Base-by-base conservation (phyloP, 2,329 filamentous ascomycete species). In the Aureobasidium lini region DNA sequence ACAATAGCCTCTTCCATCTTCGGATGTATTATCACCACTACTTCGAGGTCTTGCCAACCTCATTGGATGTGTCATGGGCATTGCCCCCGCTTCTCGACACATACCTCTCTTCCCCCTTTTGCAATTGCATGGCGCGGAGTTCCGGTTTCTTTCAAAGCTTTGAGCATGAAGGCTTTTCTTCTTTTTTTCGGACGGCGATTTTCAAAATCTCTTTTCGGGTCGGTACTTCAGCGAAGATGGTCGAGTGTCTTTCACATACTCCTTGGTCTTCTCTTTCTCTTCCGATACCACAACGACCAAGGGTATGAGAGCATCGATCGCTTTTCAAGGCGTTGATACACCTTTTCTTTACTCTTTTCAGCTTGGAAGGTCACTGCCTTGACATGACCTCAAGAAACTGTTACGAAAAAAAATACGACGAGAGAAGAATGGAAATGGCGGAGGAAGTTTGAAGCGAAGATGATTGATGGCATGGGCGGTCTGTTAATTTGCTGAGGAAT, bases 71-170 rank as follows among this genome's bases (percentile, higher is more conserved):
- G 53, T 46, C 49, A 7, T 7, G 13, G 48, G 54, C 32, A 57
- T 29, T 15, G 34, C 23, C 23, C 10, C 9, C 18, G 39, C 32
- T 28, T 32, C 23, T 50, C 32, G 29, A 49, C 49, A 42, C 48
- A 39, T 32, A 29, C 49, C n/a, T 43, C 39, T 16, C 43, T 48
- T 44, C 52, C 37, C 42, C 28, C 44, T 53, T 31, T 46, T 60
- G 59, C 56, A 54, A 61, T 44, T 61, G 62, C 62, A 63, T 63
- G 59, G 62, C 62, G 62, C 43, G 62, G 62, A 32, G 62, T 63
- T 60, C 37, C 48, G 59, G 59, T 61, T 54, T 47, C 42, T 31
- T 54, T 32, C 42, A 57, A 11, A 60, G 58, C 58, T 42, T 60
- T 47, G 48, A 36, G 58, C 47, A 47, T 60, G 46, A 18, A 60